These are phyloP conservation scores for Ophiostoma fasciatum DNA, from an alignment of 2,329 filamentous ascomycete species.

Conservation along the genomic window DNA sequence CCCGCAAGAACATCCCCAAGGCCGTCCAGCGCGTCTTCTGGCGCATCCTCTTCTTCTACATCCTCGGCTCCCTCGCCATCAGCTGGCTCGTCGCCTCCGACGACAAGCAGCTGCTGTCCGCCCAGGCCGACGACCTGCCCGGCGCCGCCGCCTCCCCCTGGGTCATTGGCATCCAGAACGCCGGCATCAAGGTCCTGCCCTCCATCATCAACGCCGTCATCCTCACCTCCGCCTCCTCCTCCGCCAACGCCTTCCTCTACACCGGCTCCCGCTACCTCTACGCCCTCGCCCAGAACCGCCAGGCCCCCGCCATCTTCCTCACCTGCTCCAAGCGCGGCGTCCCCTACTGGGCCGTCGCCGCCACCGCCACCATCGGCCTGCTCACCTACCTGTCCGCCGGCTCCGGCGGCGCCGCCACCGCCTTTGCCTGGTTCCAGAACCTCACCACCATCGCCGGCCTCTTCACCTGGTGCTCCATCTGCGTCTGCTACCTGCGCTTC, in stretches of 20 bases:
- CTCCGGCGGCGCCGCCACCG: slow-evolving; percentile 38
- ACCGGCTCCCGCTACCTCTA: slow-evolving; percentile 46
- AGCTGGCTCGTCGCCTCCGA: slow-evolving; percentile 53
- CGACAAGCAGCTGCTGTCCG: slow-evolving; percentile 33
- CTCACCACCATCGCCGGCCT: slow-evolving; percentile 51
- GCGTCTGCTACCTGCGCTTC: slow-evolving; percentile 55
- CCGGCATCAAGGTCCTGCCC: slow-evolving; percentile 48
- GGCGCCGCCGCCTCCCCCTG: slow-evolving; percentile 41
- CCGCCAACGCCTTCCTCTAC: slow-evolving; percentile 44
- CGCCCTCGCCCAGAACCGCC: slow-evolving; percentile 42
- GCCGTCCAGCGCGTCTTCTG: slow-evolving; percentile 46
- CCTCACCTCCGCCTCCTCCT: slow-evolving; percentile 41
- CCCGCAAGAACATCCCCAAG: slow-evolving; percentile 49
- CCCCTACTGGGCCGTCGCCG: slow-evolving; percentile 21
- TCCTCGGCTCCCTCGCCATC: slow-evolving; percentile 44
- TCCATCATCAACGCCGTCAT: slow-evolving; percentile 48
- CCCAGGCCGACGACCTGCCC: slow-evolving; percentile 27
- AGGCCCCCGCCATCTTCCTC: slow-evolving; percentile 42
- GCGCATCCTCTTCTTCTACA: slow-evolving; percentile 49
- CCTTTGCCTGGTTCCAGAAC: slow-evolving; percentile 14
- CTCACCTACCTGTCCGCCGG: slow-evolving; percentile 58
- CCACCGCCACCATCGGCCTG: slow-evolving; percentile 43
- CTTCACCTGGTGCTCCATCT: slow-evolving; percentile 53
- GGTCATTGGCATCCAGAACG: slow-evolving; percentile 51
- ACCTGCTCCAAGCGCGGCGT: slow-evolving; percentile 39